phyloP scores from a whole-genome alignment of 1,139 yeast genomes.

The Debaryomyces subglobosus region DNA sequence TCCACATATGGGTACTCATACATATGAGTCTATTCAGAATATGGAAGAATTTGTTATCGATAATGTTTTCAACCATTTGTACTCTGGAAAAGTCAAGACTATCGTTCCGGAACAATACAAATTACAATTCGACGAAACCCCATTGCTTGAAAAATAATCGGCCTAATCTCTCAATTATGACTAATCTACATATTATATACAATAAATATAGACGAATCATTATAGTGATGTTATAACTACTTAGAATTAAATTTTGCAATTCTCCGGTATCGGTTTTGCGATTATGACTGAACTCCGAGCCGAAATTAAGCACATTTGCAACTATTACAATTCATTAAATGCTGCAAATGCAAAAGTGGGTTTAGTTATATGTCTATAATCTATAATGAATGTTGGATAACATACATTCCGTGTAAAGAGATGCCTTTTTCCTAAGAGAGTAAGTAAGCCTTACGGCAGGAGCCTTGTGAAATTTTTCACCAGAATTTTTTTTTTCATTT shows the following conservation, averaged over 20 bases:
- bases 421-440: neutral
- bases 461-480: neutral
- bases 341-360: neutral
- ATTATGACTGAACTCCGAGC: neutral
- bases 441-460: neutral
- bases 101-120: conserved; percentile 67
- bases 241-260: neutral
- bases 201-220: neutral
- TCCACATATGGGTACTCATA: conserved; percentile 85
- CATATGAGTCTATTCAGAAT: conserved; percentile 57
- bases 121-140: conserved; percentile 8
- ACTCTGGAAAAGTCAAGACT: conserved; percentile 63
- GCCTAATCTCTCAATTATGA: neutral
- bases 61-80: conserved; percentile 45
- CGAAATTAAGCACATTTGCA: neutral
- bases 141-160: neutral
- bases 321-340: neutral
- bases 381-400: neutral
- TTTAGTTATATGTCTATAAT: neutral
- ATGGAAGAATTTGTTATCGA: conserved; percentile 61
- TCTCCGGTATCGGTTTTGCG: conserved; percentile 7
- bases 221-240: neutral
- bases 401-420: neutral
- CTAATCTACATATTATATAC: neutral
- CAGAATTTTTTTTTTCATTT: conserved; percentile 1